Percentiles rank a stretch among this genome's conserved stretches.
These are phyloP conservation scores for Kingdonia uniflora DNA, from an alignment of 164 flowering plant species.

Conservation along the genomic window DNA sequence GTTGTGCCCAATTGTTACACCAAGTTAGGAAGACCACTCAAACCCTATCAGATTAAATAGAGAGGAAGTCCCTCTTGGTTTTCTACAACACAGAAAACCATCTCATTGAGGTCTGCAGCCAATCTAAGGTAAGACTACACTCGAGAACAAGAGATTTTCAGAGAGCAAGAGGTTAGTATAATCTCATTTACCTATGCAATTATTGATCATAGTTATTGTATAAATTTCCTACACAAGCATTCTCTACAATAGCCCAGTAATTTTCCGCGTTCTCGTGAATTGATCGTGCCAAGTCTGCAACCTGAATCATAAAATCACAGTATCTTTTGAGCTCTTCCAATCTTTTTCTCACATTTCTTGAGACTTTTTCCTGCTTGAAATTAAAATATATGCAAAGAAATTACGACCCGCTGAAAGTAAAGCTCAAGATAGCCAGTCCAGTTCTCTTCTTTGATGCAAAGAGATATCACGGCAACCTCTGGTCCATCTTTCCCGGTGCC, in stretches of 20 bases:
- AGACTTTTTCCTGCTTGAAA: background rate
- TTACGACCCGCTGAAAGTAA: conserved; percentile 85
- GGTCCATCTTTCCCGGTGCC: conserved; percentile 81
- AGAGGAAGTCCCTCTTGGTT: too few relatives aligned
- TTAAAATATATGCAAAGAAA: background rate
- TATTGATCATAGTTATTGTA: too few relatives aligned
- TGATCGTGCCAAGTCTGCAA: conserved; percentile 82
- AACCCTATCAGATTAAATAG: too few relatives aligned
- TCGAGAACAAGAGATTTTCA: too few relatives aligned
- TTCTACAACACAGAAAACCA: too few relatives aligned
- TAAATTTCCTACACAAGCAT: too few relatives aligned
- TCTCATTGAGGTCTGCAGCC: too few relatives aligned
- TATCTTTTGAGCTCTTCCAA: background rate
- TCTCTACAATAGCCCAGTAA: conserved; percentile 83
- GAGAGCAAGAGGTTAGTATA: too few relatives aligned
- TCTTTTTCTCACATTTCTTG: background rate
- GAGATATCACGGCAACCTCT: conserved; percentile 89
- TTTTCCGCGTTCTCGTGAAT: conserved; percentile 64
- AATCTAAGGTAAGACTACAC: too few relatives aligned
- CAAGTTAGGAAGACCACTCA: too few relatives aligned
- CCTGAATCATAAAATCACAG: conserved; percentile 34
- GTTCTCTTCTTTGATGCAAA: conserved; percentile 74
- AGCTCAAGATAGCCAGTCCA: conserved; percentile 88
- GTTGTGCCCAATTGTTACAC: too few relatives aligned
- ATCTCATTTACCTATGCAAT: too few relatives aligned